Evolutionary conservation across 257 asterid species (phyloP).

Genomic region (Solanum clarkiae): DNA sequence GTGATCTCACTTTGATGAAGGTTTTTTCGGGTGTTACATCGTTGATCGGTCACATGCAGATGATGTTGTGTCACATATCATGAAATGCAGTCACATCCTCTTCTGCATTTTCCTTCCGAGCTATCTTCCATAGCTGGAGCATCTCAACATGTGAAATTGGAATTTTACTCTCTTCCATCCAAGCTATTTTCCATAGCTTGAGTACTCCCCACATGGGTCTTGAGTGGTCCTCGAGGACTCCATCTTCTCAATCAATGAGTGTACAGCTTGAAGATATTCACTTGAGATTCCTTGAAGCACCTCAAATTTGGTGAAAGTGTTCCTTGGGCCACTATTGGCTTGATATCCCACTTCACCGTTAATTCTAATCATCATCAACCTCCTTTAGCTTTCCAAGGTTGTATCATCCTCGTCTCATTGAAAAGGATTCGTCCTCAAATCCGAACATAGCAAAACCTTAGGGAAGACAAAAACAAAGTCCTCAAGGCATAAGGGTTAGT

Average conservation of each 20-base stretch:
- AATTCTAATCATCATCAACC: neutral
- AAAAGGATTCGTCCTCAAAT: neutral
- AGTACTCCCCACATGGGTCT: neutral
- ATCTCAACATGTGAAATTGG: neutral
- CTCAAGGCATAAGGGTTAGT: neutral
- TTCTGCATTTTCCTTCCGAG: neutral
- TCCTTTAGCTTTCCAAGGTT: neutral
- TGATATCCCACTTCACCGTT: neutral
- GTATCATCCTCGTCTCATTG: neutral
- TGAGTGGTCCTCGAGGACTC: neutral
- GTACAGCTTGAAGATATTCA: neutral
- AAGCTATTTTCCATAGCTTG: neutral
- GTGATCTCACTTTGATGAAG: neutral
- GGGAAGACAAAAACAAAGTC: neutral
- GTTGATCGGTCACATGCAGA: neutral
- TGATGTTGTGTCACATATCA: neutral
- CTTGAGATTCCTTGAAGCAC: neutral
- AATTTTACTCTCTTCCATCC: neutral
- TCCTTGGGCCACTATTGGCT: neutral
- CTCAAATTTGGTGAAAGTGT: neutral
- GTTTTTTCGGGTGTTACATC: neutral
- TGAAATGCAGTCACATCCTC: neutral
- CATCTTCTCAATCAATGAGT: neutral
- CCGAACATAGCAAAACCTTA: neutral
- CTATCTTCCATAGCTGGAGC: neutral